phyloP scores from a whole-genome alignment of 2,329 filamentous ascomycete genomes.

The Colletotrichum tropicale region DNA sequence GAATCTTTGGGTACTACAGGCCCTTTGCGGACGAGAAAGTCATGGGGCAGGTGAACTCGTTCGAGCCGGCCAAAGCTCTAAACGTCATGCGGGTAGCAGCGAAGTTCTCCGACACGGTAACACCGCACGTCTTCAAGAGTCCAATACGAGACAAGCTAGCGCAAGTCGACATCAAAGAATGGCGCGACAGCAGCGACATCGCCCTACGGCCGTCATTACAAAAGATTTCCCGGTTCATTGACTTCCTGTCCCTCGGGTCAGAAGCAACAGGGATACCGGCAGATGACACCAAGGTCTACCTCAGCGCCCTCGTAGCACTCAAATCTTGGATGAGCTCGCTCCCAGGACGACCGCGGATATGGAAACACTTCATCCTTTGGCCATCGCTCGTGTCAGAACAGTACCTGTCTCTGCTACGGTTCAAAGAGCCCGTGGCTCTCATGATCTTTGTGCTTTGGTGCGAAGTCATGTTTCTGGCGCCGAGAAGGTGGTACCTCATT shows the following conservation, averaged over 20 bases:
- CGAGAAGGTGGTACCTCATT: constrained; percentile 15
- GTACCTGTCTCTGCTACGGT: constrained; percentile 3
- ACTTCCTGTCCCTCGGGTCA: background rate
- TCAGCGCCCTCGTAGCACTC: constrained; percentile 6
- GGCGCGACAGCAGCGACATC: background rate
- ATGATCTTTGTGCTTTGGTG: constrained; percentile 18
- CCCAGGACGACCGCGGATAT: constrained; percentile 15
- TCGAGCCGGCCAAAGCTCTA: constrained; percentile 12
- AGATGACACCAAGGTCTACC: background rate
- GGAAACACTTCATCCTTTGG: constrained; percentile 22
- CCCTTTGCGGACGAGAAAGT: constrained; percentile 20
- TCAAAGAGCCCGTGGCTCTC: constrained; percentile 14
- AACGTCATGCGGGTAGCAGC: constrained; percentile 16
- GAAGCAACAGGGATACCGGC: background rate
- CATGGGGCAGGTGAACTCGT: constrained; percentile 1
- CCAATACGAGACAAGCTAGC: constrained; percentile 15
- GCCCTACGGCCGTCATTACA: background rate
- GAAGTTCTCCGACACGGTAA: constrained; percentile 16
- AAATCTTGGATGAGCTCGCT: constrained; percentile 8
- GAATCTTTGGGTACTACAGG: constrained; percentile 20
- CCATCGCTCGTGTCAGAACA: constrained; percentile 15
- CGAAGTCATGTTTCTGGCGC: constrained; percentile 14
- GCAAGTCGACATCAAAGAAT: constrained; percentile 10
- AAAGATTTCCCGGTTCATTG: constrained; percentile 8
- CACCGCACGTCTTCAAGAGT: constrained; percentile 9